Evolutionary conservation across 2,329 filamentous ascomycete species (phyloP).

Genomic region (Exophiala lecanii-corni): DNA sequence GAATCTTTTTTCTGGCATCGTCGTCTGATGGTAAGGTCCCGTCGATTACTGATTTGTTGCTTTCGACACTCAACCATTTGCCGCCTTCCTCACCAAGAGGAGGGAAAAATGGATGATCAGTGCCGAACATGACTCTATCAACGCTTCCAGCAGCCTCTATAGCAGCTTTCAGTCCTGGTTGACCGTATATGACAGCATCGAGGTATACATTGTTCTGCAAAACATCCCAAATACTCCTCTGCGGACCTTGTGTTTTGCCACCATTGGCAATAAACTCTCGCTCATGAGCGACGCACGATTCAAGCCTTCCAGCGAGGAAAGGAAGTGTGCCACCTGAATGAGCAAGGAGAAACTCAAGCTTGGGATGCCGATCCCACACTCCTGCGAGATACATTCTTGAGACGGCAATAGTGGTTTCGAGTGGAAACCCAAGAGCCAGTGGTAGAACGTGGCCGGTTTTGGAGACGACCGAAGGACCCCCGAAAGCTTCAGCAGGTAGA

Average conservation of each 20-base stretch:
- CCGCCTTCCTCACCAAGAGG: slow-evolving; percentile 32
- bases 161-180: slow-evolving; percentile 63
- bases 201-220: slow-evolving; percentile 75
- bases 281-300: slow-evolving; percentile 82
- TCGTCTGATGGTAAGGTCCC: slow-evolving; percentile 32
- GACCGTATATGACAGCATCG: slow-evolving; percentile 60
- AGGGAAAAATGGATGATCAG: slow-evolving; percentile 44
- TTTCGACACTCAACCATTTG: slow-evolving; percentile 45
- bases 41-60: slow-evolving; percentile 43
- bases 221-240: slow-evolving; percentile 58
- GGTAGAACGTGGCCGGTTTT: slow-evolving; percentile 84
- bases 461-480: slow-evolving; percentile 64
- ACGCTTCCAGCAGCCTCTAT: slow-evolving; percentile 59
- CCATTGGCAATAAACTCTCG: slow-evolving; percentile 65
- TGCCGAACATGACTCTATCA: slow-evolving; percentile 39
- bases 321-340: slow-evolving; percentile 86
- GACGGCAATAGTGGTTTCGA: slow-evolving; percentile 89
- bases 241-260: slow-evolving; percentile 55
- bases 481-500: slow-evolving; percentile 74
- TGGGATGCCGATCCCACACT: slow-evolving; percentile 71
- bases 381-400: slow-evolving; percentile 81
- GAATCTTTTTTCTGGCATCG: slow-evolving; percentile 32
- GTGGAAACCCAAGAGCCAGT: slow-evolving; percentile 78
- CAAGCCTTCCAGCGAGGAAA: slow-evolving; percentile 81
- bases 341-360: slow-evolving; percentile 70